These are phyloP conservation scores for Alternaria brassicae DNA, from an alignment of 2,329 filamentous ascomycete species.

Conservation along the genomic window DNA sequence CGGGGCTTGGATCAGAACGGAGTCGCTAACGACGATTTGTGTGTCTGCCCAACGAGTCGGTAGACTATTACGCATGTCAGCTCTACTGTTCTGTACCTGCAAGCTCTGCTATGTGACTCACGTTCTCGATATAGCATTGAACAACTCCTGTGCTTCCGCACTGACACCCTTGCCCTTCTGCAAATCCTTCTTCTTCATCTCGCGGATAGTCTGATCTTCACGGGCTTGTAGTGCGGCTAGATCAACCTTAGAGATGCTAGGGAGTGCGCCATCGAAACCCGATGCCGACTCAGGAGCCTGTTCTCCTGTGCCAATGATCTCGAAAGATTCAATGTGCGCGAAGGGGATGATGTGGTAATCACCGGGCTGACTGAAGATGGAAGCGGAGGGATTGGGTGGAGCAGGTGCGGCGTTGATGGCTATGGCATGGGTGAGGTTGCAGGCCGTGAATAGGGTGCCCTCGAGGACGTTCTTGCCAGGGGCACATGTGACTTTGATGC, in stretches of 20 bases:
- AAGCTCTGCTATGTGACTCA: conserved; percentile 40
- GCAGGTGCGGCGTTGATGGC: conserved; percentile 64
- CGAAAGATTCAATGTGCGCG: conserved; percentile 64
- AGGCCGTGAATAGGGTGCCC: conserved; percentile 68
- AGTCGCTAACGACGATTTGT: conserved; percentile 67
- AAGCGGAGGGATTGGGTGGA: conserved; percentile 52
- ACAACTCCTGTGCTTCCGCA: conserved; percentile 68
- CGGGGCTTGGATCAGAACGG: conserved; percentile 64
- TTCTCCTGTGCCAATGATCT: conserved; percentile 55
- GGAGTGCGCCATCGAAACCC: conserved; percentile 55
- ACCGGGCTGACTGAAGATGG: conserved; percentile 52
- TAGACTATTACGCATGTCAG: conserved; percentile 45
- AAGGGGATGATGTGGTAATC: conserved; percentile 69
- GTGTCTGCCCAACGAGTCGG: conserved; percentile 66
- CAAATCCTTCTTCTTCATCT: conserved; percentile 65
- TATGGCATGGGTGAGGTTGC: conserved; percentile 66
- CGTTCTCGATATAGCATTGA: conserved; percentile 66
- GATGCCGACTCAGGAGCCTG: conserved; percentile 46
- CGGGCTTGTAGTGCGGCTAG: conserved; percentile 61
- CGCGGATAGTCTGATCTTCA: conserved; percentile 62
- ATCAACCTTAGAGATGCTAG: conserved; percentile 61
- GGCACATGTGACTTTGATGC: conserved; percentile 65
- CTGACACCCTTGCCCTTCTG: conserved; percentile 67
- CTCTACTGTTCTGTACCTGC: background rate
- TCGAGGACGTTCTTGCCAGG: conserved; percentile 62